Evolutionary conservation across 441 rosid species (phyloP).

Genomic region (Flueggea neowawraea): DNA sequence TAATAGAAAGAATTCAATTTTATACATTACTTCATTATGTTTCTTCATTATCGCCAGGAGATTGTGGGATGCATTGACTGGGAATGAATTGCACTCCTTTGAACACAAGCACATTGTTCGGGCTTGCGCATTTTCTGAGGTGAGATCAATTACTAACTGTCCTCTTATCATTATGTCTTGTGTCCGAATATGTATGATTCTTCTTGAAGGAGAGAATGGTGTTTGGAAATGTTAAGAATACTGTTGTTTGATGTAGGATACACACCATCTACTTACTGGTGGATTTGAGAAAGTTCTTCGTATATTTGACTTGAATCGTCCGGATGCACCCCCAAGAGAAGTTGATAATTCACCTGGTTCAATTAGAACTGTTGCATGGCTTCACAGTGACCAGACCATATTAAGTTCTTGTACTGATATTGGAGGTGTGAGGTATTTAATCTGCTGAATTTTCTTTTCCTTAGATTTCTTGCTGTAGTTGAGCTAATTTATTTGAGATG

Average conservation of each 20-base stretch:
- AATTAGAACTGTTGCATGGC: conserved; percentile 89
- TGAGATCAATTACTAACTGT: conserved; percentile 16
- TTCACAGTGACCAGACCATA: conserved; percentile 90
- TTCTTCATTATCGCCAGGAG: conserved; percentile 48
- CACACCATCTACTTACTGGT: conserved; percentile 81
- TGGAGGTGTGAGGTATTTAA: conserved; percentile 77
- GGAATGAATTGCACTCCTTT: conserved; percentile 89
- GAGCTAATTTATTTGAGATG: too few species aligned
- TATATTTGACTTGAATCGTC: conserved; percentile 76
- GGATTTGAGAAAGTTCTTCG: conserved; percentile 92
- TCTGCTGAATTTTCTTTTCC: not conserved
- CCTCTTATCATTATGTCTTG: not conserved
- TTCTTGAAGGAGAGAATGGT: not conserved
- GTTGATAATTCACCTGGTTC: conserved; percentile 82
- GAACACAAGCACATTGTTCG: conserved; percentile 98
- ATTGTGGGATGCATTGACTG: conserved; percentile 96
- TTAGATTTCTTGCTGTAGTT: not conserved
- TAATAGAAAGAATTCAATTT: not conserved
- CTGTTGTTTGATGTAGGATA: conserved; percentile 45
- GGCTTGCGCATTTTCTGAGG: conserved; percentile 95
- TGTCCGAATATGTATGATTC: not conserved
- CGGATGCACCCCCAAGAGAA: conserved; percentile 81
- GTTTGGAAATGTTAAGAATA: not conserved
- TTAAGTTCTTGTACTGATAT: conserved; percentile 86
- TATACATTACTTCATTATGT: not conserved